Evolutionary conservation across 768 basidiomycete species (phyloP).

Genomic region (Amanita jacksonii): DNA sequence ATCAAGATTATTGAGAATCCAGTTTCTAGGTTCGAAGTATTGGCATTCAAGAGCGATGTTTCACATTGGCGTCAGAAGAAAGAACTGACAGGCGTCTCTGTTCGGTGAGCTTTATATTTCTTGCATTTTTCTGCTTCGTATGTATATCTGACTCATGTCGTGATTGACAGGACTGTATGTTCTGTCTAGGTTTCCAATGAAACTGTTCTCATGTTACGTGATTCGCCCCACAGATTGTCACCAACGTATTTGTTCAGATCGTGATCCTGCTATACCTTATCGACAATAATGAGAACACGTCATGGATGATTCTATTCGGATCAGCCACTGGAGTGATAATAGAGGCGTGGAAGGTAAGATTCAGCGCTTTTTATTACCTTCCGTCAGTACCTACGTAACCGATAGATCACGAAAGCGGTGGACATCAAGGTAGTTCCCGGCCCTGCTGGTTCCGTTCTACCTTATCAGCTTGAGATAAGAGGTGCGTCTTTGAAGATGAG

Average conservation of each 20-base stretch:
- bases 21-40: slow-evolving; percentile 72
- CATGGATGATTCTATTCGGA: slow-evolving; percentile 93
- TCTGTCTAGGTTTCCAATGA: slow-evolving; percentile 1
- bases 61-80: slow-evolving; percentile 93
- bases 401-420: slow-evolving; percentile 80
- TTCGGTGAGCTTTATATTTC: too few relatives aligned
- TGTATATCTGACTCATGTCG: slow-evolving; percentile 4
- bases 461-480: slow-evolving; percentile 75
- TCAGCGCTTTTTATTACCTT: slow-evolving; percentile 8
- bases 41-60: slow-evolving; percentile 93
- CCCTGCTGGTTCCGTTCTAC: slow-evolving; percentile 55
- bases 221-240: slow-evolving; percentile 44
- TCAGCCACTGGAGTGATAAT: slow-evolving; percentile 75
- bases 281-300: slow-evolving; percentile 92
- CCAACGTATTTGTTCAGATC: slow-evolving; percentile 90
- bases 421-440: slow-evolving; percentile 66
- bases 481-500: slow-evolving; percentile 33
- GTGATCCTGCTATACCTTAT: slow-evolving; percentile 89
- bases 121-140: slow-evolving; percentile 9
- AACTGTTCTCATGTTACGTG: slow-evolving; percentile 6
- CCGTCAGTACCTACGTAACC: slow-evolving; percentile 11
- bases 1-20: slow-evolving; percentile 1
- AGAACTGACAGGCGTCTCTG: slow-evolving; percentile 90
- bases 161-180: slow-evolving; percentile 43
- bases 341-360: slow-evolving; percentile 87